Conservation (phyloP, 148 eudicot genomes). For the Silene uniflora region DNA sequence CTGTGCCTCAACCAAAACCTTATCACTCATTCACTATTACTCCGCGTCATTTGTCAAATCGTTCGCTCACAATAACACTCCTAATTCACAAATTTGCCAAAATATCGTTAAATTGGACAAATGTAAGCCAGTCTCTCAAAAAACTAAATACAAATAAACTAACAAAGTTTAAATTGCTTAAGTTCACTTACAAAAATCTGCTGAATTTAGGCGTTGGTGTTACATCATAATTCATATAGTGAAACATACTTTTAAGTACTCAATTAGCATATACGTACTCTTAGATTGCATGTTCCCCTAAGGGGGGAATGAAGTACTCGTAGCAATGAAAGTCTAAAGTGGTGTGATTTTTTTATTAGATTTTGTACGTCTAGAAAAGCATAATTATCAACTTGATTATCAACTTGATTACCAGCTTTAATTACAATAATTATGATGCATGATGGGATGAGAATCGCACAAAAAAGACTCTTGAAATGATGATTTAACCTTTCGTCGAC, state of each 20-base stretch:
- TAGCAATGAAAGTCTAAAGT: neutral
- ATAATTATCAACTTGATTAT: neutral
- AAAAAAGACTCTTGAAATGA: conserved; percentile 17
- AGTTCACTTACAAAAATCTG: too few species aligned
- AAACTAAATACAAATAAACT: too few species aligned
- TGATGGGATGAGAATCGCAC: neutral
- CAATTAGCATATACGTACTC: neutral
- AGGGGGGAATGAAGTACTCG: neutral
- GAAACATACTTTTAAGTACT: neutral
- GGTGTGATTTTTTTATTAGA: neutral
- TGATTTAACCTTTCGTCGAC: conserved; percentile 24
- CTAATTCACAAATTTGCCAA: too few species aligned
- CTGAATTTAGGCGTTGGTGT: too few species aligned
- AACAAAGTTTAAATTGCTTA: too few species aligned
- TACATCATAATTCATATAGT: too few species aligned
- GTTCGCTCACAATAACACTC: too few species aligned
- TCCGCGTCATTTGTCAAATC: too few species aligned
- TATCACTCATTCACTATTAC: too few species aligned
- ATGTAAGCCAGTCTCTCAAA: too few species aligned
- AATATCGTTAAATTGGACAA: too few species aligned
- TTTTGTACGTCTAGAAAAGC: neutral
- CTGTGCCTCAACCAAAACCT: too few species aligned
- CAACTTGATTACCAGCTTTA: neutral
- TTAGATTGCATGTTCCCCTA: neutral
- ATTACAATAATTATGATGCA: neutral